Percentiles rank a stretch among this genome's conserved stretches.
Evolutionary conservation across 352 stramenopile species (phyloP).

Genomic region (Aphanomyces euteiches): DNA sequence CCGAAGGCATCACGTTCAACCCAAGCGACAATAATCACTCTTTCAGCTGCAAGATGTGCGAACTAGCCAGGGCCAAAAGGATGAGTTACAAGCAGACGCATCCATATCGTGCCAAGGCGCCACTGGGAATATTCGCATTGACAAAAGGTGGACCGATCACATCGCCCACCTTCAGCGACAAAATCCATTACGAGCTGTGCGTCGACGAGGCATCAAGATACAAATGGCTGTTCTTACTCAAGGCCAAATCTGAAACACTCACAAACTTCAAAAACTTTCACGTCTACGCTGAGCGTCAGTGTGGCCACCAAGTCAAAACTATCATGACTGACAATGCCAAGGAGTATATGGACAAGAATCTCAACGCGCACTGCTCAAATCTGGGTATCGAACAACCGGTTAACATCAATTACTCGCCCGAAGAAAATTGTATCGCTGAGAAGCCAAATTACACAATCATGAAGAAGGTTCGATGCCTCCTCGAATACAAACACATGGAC

Average conservation of each 20-base stretch:
- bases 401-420: slow-evolving; percentile 5
- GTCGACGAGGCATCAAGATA: slow-evolving; percentile 36
- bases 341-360: slow-evolving; percentile 29
- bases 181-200: slow-evolving; percentile 31
- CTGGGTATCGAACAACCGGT: neutral
- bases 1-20: neutral
- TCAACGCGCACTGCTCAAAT: neutral
- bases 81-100: slow-evolving; percentile 12
- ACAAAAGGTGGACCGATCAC: slow-evolving; percentile 34
- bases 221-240: slow-evolving; percentile 32
- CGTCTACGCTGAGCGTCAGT: slow-evolving; percentile 16
- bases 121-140: slow-evolving; percentile 27
- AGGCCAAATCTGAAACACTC: slow-evolving; percentile 33
- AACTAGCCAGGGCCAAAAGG: neutral
- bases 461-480: neutral
- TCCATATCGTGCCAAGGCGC: slow-evolving; percentile 9
- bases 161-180: slow-evolving; percentile 25
- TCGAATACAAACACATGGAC: neutral
- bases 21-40: neutral
- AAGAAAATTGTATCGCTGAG: slow-evolving; percentile 6
- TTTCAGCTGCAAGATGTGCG: neutral
- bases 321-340: slow-evolving; percentile 31
- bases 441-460: slow-evolving; percentile 12
- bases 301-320: slow-evolving; percentile 20
- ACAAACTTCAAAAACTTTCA: slow-evolving; percentile 30